A percentile compares a stretch with the other conserved stretches of the same genome.
Conservation (phyloP, 2,329 filamentous ascomycete species). For the Helotiales sp. region DNA sequence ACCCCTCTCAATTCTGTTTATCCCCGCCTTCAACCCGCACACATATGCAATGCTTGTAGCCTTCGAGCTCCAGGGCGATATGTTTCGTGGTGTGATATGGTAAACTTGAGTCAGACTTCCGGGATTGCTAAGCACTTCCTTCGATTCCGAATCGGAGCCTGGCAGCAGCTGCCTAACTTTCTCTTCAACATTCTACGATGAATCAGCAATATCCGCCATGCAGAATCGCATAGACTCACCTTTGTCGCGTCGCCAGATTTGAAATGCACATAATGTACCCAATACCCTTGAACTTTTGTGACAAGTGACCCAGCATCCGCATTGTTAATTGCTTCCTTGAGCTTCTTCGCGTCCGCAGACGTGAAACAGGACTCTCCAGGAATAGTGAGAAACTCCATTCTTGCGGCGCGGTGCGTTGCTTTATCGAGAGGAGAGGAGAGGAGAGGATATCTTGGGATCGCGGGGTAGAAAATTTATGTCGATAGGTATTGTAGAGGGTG, state of each 20-base stretch:
- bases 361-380: conserved; percentile 42
- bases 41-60: conserved; percentile 93
- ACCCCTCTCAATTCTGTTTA: conserved; percentile 85
- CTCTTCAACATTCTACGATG: conserved; percentile 28
- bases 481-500: background rate
- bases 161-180: conserved; percentile 39
- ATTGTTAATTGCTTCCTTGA: conserved; percentile 33
- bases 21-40: conserved; percentile 74
- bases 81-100: conserved; percentile 81
- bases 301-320: conserved; percentile 27
- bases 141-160: conserved; percentile 20
- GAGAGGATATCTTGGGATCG: background rate
- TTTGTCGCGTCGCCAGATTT: conserved; percentile 25
- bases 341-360: conserved; percentile 38
- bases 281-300: conserved; percentile 36
- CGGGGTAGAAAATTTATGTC: conserved; percentile 8
- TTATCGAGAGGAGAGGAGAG: no score
- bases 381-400: conserved; percentile 38
- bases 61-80: conserved; percentile 97
- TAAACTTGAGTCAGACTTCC: conserved; percentile 30
- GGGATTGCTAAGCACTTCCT: conserved; percentile 20
- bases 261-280: conserved; percentile 41
- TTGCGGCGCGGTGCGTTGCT: background rate
- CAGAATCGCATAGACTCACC: conserved; percentile 11
- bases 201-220: conserved; percentile 14